These are phyloP conservation scores for Suaeda aralocaspica DNA, from an alignment of 148 eudicot genomes.

Conservation along the genomic window DNA sequence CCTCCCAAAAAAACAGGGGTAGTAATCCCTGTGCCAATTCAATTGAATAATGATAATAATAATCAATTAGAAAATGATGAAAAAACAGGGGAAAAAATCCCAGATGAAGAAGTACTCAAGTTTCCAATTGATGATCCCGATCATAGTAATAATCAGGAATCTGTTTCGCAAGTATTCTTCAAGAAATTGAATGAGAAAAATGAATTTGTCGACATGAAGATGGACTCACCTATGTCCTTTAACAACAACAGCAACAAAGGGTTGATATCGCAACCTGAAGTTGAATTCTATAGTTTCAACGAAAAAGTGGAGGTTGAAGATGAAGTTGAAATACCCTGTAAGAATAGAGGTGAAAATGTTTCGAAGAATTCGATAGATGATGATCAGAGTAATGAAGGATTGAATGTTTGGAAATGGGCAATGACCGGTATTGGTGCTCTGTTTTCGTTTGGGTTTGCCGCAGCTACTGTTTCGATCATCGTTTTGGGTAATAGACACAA, in stretches of 20 bases:
- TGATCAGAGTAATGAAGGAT: conserved; percentile 28
- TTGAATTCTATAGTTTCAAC: conserved; percentile 42
- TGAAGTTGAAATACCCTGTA: background rate
- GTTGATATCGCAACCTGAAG: conserved; percentile 44
- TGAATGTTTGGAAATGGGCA: conserved; percentile 65
- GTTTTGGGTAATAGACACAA: conserved; percentile 38
- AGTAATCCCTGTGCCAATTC: conserved; percentile 42
- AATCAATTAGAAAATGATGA: background rate
- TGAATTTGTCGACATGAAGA: conserved; percentile 90
- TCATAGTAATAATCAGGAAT: conserved; percentile 45
- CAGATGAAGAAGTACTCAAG: conserved; percentile 17
- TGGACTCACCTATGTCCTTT: conserved; percentile 72
- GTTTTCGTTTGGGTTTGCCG: conserved; percentile 74
- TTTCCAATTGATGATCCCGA: conserved; percentile 23
- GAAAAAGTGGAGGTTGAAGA: conserved; percentile 14
- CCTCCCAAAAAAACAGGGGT: conserved; percentile 20
- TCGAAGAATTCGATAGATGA: conserved; percentile 11
- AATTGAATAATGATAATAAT: conserved; percentile 15
- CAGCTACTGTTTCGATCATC: conserved; percentile 65
- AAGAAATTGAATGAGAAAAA: conserved; percentile 73
- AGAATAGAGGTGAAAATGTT: background rate
- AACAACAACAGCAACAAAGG: too few species aligned
- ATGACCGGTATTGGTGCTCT: conserved; percentile 71
- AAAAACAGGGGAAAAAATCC: conserved; percentile 28
- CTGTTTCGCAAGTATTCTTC: conserved; percentile 68